Evolutionary conservation across 306 rosid species (phyloP), one percentile per base, ranked within the genome.

Genomic region (Quercus mongolica): DNA sequence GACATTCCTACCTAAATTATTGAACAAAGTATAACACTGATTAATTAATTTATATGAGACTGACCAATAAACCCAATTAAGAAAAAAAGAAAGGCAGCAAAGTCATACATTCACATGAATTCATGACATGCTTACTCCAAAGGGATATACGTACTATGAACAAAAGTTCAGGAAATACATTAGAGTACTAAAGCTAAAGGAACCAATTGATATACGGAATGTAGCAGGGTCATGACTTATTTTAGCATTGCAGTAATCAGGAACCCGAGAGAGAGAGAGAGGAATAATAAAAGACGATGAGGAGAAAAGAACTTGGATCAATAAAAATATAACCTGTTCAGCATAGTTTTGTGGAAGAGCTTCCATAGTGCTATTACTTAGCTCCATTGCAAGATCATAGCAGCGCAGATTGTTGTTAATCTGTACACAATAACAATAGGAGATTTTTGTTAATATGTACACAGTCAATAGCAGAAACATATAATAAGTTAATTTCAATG

Each of bases 341-440:
- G 96, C 97, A 73, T 91, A 95, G 76, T 91, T 91, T 72, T 82
- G 94, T 41, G 99, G 98, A 86, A 95, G 96, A 75, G 99, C 94
- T 90, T 95, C 99, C 44, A 85, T 77, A 69, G 92, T 92, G 89
- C 94, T 88, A 82, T 80, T 95, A 88, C 98, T 95, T 12, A 92
- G 88, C 86, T 92, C 98, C 98, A 90, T 88, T 38, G 99, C 99
- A 74, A 95, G 98, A 87, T 95, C 98, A 85, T 95, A 93, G 92
- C 99, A 93, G 75, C 99, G 97, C 81, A 95, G 82, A 82, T 95
- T 95, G 88, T 95, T 95, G 90, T 95, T 95, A 72, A 95, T 88
- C 99, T 95, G 89, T 70, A 81, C 21, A 75, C 58, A 84, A 75
- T 25, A 54, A 54, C 56, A 44, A 80, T 52, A 69, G 73, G 17